Evolutionary conservation across 768 basidiomycete genomes (phyloP).

Genomic region (Phaeolepiota aurea): DNA sequence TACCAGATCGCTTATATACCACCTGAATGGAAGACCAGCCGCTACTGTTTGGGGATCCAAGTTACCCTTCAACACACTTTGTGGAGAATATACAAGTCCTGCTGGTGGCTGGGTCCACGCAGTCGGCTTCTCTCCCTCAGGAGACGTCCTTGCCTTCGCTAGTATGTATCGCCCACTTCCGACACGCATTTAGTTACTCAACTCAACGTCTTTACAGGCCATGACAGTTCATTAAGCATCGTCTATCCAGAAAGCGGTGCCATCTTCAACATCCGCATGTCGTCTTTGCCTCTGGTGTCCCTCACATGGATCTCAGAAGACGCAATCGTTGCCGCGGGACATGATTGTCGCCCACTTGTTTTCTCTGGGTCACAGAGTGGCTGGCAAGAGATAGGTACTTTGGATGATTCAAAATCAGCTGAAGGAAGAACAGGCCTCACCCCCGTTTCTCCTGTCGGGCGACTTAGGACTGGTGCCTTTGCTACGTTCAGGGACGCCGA

Average conservation of each 20-base stretch:
- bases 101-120: constrained; percentile 97
- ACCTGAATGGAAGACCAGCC: constrained; percentile 50
- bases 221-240: constrained; percentile 89
- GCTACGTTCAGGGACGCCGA: constrained; percentile 92
- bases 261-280: constrained; percentile 65
- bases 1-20: not conserved
- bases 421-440: constrained; percentile 37
- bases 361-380: constrained; percentile 70
- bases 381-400: constrained; percentile 73
- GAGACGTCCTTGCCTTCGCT: constrained; percentile 88
- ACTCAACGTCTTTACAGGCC: constrained; percentile 43
- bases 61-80: constrained; percentile 94
- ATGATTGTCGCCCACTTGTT: constrained; percentile 93
- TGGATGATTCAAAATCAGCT: constrained; percentile 65
- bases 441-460: constrained; percentile 44
- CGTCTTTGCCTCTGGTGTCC: constrained; percentile 75
- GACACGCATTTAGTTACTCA: not conserved
- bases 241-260: constrained; percentile 78
- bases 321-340: constrained; percentile 83
- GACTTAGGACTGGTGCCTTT: constrained; percentile 90
- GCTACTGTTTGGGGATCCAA: constrained; percentile 97
- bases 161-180: constrained; percentile 44
- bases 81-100: constrained; percentile 85
- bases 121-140: constrained; percentile 93
- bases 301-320: constrained; percentile 83